phyloP scores from a whole-genome alignment of 2,329 filamentous ascomycete species.

The Sporothrix pallida region DNA sequence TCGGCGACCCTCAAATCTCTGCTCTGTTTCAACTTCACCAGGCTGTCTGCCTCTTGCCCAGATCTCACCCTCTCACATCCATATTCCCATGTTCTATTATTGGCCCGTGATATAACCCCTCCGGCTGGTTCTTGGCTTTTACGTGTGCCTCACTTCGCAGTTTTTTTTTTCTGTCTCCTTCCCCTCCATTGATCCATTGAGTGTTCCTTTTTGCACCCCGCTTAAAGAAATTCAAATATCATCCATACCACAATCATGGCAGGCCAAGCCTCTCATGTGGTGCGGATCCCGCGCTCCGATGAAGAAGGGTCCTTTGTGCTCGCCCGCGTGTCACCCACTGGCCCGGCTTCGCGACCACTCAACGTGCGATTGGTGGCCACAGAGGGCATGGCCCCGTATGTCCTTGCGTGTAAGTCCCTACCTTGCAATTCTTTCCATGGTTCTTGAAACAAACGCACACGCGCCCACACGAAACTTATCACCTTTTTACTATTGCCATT shows the following conservation, averaged over 20 bases:
- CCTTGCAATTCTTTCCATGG: not conserved
- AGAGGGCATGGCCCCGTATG: conserved; percentile 67
- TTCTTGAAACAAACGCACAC: not conserved
- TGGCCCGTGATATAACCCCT: conserved; percentile 24
- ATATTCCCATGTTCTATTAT: not conserved
- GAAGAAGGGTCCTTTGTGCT: conserved; percentile 62
- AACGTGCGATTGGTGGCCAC: conserved; percentile 72
- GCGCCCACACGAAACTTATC: not conserved
- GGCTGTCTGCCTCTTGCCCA: not conserved
- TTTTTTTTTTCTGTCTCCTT: not conserved
- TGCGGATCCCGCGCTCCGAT: conserved; percentile 65
- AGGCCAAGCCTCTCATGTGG: conserved; percentile 47
- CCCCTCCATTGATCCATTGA: not conserved
- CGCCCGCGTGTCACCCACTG: conserved; percentile 61
- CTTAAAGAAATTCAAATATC: not conserved
- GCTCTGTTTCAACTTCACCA: conserved; percentile 29
- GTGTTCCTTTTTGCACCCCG: not conserved
- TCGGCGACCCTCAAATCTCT: conserved; percentile 31
- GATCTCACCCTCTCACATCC: not conserved
- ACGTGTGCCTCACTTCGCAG: not conserved
- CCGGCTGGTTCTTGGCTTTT: not conserved
- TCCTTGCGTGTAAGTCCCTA: conserved; percentile 57
- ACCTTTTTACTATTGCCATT: not conserved
- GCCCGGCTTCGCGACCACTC: conserved; percentile 54
- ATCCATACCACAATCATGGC: conserved; percentile 21